Percentiles rank a stretch among this genome's conserved stretches.
These are phyloP conservation scores for Maudiozyma humilis DNA, from an alignment of 1,139 yeast genomes.

Conservation along the genomic window DNA sequence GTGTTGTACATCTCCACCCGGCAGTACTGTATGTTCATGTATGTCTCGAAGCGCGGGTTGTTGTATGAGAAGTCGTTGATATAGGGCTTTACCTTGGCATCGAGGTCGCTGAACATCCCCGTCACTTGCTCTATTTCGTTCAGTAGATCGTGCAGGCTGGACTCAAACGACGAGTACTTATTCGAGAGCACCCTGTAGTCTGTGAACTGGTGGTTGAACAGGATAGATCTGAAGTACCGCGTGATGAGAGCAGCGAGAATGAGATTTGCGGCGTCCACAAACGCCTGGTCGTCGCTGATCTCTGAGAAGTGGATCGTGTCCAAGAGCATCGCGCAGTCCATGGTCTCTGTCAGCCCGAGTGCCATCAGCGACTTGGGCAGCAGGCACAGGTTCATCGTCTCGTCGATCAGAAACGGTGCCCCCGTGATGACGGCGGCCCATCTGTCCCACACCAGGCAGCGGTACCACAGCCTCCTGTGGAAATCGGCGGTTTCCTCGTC, in stretches of 20 bases:
- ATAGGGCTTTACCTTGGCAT: background rate
- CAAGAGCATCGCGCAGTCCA: slow-evolving; percentile 2
- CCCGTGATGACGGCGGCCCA: slow-evolving; percentile 15
- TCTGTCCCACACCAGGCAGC: slow-evolving; percentile 20
- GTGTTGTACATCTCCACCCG: background rate
- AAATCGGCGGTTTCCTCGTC: slow-evolving; percentile 16
- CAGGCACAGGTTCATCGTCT: slow-evolving; percentile 8
- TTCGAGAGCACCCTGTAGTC: slow-evolving; percentile 10
- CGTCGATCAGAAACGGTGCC: slow-evolving; percentile 10
- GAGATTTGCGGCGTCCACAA: slow-evolving; percentile 8
- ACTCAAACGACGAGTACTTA: slow-evolving; percentile 3
- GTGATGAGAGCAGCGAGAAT: slow-evolving; percentile 10
- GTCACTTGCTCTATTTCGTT: background rate
- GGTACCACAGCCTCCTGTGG: slow-evolving; percentile 20
- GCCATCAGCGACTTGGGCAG: slow-evolving; percentile 12
- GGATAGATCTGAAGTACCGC: slow-evolving; percentile 3
- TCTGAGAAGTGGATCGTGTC: slow-evolving; percentile 1
- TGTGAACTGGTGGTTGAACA: slow-evolving; percentile 12
- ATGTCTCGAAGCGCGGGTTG: background rate
- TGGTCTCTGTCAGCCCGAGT: slow-evolving; percentile 4
- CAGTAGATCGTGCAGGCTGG: background rate
- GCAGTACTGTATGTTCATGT: background rate
- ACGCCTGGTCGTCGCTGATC: slow-evolving; percentile 1
- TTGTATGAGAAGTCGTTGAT: background rate
- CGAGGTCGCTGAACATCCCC: background rate